phyloP scores from a whole-genome alignment of 169 alveolate genomes.

The Perkinsus marinus region DNA sequence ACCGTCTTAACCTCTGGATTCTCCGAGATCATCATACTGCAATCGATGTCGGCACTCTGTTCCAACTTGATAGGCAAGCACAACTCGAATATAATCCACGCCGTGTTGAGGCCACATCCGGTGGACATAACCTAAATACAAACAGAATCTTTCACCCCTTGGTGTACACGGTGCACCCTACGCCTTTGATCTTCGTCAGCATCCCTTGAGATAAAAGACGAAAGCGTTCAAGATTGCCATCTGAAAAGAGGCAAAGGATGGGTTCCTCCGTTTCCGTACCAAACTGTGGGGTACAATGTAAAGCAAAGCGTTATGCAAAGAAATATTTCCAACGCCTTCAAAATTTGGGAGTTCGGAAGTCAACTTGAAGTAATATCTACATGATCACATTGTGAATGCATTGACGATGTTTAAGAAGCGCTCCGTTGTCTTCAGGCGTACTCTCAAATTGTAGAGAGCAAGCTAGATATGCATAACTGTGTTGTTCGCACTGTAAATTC shows the following conservation, averaged over 20 bases:
- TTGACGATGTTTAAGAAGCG: too few relatives aligned
- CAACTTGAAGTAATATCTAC: too few relatives aligned
- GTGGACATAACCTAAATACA: not conserved
- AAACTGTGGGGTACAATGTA: too few relatives aligned
- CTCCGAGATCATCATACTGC: not conserved
- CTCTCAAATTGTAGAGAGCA: too few relatives aligned
- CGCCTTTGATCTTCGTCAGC: not conserved
- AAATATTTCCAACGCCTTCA: too few relatives aligned
- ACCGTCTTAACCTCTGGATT: not conserved
- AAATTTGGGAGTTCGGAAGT: too few relatives aligned
- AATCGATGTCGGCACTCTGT: not conserved
- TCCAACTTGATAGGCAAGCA: not conserved
- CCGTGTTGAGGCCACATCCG: not conserved
- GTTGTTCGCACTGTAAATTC: too few relatives aligned
- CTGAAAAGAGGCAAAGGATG: not conserved
- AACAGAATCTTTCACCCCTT: not conserved
- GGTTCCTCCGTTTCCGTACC: too few relatives aligned
- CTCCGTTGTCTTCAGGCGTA: too few relatives aligned
- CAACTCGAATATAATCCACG: not conserved
- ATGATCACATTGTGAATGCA: too few relatives aligned
- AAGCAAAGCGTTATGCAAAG: too few relatives aligned
- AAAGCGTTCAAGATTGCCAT: not conserved
- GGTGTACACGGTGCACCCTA: not conserved
- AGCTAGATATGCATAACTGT: too few relatives aligned
- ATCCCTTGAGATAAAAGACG: not conserved